A percentile compares a stretch with the other conserved stretches of the same genome.
Conservation (phyloP, 352 stramenopile species). For the Albugo candida region DNA sequence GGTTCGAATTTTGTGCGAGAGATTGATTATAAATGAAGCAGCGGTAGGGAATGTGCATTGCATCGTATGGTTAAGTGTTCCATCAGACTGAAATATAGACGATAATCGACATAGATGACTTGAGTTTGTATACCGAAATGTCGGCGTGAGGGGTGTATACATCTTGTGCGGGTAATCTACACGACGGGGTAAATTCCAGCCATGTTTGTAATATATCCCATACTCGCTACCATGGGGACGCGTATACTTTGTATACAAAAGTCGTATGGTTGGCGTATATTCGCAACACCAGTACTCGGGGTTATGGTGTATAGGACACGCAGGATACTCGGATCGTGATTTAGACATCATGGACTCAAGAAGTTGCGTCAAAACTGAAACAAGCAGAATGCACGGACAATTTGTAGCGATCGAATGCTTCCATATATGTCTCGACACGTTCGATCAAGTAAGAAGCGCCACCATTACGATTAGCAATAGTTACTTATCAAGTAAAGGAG, state of each 20-base stretch:
- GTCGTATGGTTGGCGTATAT: slow-evolving; percentile 14
- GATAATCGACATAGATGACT: slow-evolving; percentile 27
- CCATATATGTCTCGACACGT: too few relatives aligned
- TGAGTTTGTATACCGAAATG: slow-evolving; percentile 27
- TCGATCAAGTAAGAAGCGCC: too few relatives aligned
- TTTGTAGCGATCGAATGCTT: too few relatives aligned
- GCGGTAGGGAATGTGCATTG: slow-evolving; percentile 15
- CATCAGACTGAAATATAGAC: slow-evolving; percentile 11
- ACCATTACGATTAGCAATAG: too few relatives aligned
- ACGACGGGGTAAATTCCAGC: slow-evolving; percentile 35
- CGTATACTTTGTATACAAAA: slow-evolving; percentile 42
- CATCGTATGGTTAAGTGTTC: slow-evolving; percentile 13
- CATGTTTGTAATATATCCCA: slow-evolving; percentile 37
- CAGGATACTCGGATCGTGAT: slow-evolving; percentile 30
- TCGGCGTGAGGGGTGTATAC: slow-evolving; percentile 32
- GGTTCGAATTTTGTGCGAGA: slow-evolving; percentile 23
- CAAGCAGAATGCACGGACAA: too few relatives aligned
- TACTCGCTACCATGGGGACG: slow-evolving; percentile 20
- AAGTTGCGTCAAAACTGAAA: too few relatives aligned
- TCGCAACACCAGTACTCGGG: slow-evolving; percentile 42
- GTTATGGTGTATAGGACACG: slow-evolving; percentile 34
- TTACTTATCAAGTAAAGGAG: too few relatives aligned
- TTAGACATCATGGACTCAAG: background rate
- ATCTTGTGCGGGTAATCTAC: slow-evolving; percentile 41
- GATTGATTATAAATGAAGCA: slow-evolving; percentile 26